These are phyloP conservation scores for Chlamydomonas eustigma DNA, from an alignment of 139 green algal species.

Conservation along the genomic window DNA sequence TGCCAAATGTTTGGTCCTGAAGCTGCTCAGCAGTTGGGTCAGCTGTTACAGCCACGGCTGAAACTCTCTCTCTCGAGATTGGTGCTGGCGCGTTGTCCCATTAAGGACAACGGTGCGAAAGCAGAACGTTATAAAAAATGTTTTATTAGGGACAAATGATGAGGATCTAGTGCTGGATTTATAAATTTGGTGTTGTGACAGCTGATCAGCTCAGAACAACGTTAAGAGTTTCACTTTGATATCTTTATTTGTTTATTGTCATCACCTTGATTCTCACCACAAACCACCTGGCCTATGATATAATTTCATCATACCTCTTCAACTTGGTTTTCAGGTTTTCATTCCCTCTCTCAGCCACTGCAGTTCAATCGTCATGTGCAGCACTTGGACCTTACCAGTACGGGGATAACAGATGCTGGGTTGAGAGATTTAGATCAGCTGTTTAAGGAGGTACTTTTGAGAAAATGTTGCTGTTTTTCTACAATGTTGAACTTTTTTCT, in stretches of 20 bases:
- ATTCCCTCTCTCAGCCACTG: background rate
- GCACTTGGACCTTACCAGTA: conserved; percentile 5
- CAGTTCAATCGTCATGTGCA: conserved; percentile 1
- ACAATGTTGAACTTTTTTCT: no score
- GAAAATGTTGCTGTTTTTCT: no score
- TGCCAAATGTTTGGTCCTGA: conserved; percentile 3
- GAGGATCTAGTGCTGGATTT: no score
- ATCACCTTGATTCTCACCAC: no score
- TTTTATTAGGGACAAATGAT: conserved; percentile 1
- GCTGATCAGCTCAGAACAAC: no score
- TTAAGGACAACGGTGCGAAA: conserved; percentile 17
- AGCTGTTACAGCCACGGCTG: conserved; percentile 13
- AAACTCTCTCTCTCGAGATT: conserved; percentile 3
- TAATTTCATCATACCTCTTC: no score
- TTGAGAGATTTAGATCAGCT: background rate
- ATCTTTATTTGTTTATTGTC: no score
- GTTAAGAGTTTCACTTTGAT: background rate
- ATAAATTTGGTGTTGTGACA: no score
- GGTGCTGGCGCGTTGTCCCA: conserved; percentile 19
- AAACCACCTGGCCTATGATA: no score
- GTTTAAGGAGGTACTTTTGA: conserved; percentile 1
- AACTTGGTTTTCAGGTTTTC: background rate
- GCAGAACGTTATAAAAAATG: background rate
- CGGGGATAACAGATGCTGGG: conserved; percentile 14
- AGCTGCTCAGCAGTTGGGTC: conserved; percentile 1